Base-by-base conservation (phyloP, 2,329 filamentous ascomycete species). In the Fusarium aywerte region DNA sequence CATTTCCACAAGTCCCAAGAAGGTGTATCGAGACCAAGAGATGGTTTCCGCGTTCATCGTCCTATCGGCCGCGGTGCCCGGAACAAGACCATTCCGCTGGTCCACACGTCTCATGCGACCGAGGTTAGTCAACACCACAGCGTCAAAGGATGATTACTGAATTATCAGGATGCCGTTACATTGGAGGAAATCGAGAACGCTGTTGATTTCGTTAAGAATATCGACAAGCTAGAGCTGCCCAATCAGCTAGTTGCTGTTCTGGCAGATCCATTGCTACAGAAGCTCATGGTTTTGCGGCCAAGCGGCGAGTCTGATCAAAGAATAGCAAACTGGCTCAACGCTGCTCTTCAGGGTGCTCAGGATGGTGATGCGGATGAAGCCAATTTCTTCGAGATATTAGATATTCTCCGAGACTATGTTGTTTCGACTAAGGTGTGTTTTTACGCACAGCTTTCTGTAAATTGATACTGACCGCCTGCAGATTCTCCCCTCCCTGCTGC, bases 191-290 rank as follows among this genome's bases (percentile, higher is more conserved):
- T 96, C 53, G 90, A 93, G 70, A 89, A 84, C 62, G 88, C 89
- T 13, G 82, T 87, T 23, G 83, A 87, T 48, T 90, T 97, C 61
- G 89, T 93, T 7, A 85, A 86, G 42, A 90, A 87, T 57, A 78
- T 97, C 10, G 92, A 96, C 69, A 91, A 85, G 68, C 89, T 97
- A 25, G 91, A 96, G 76, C 80, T 93, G 38, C 93, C 93, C 0
- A 93, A 91, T 65, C 93, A 97, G 77, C 82, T 96, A 3, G 88
- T 93, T 38, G 91, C 93, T 7, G 88, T 92, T 5, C 80, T 96
- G 15, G 87, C 86, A 3, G 91, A 96, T 73, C 90, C 90, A 4
- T 81, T 96, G 29, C 84, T 95, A 2, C 92, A 95, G 75, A 96
- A 95, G 74, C 82, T 95, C 23, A 80, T 92, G 32, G 79, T 91